Evolutionary conservation across 495 filamentous ascomycete genomes (phyloP).

Genomic region (Copromyces sp.): DNA sequence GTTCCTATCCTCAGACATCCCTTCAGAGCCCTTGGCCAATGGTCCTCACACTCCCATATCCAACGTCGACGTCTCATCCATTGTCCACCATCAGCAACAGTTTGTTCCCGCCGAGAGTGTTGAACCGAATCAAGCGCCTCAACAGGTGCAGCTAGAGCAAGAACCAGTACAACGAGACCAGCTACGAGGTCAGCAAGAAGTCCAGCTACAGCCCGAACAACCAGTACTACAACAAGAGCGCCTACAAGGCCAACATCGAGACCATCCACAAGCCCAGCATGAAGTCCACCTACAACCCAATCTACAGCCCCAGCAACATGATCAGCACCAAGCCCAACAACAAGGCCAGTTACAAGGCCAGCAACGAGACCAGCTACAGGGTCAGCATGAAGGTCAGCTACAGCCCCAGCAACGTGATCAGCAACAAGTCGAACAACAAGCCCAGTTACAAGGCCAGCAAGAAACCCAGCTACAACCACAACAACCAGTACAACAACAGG

Average conservation of each 20-base stretch:
- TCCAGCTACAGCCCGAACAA: background rate
- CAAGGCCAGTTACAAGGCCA: background rate
- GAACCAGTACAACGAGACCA: background rate
- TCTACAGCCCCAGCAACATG: background rate
- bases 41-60: constrained; percentile 15
- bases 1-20: constrained; percentile 5
- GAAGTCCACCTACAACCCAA: background rate
- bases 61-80: background rate
- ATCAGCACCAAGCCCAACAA: background rate
- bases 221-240: background rate
- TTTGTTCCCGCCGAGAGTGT: background rate
- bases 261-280: background rate
- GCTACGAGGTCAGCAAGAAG: background rate
- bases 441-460: background rate
- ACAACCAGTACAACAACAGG: background rate
- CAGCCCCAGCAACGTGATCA: background rate
- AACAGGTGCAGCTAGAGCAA: background rate
- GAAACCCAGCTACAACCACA: background rate
- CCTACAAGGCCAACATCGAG: background rate
- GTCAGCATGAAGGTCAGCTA: background rate
- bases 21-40: background rate
- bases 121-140: background rate
- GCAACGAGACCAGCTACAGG: background rate
- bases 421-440: background rate
- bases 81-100: constrained; percentile 1